Evolutionary conservation across 83 land plant species (phyloP).

Genomic region (Larix sibirica): DNA sequence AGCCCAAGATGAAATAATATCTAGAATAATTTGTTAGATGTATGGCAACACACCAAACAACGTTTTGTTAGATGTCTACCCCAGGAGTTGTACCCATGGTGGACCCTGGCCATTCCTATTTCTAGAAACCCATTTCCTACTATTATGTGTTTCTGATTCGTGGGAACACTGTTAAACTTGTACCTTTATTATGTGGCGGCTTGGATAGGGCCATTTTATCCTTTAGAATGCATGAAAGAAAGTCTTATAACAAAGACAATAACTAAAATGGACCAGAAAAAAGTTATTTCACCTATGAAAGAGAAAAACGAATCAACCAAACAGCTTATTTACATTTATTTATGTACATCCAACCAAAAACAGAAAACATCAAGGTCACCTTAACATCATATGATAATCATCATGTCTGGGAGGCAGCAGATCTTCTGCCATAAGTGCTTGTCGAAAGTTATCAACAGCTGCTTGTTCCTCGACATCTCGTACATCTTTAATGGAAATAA

Average conservation of each 20-base stretch:
- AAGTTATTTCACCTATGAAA: background rate
- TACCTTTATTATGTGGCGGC: too few species aligned
- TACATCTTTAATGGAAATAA: slow-evolving; percentile 73
- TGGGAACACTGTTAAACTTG: too few species aligned
- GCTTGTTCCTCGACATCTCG: slow-evolving; percentile 75
- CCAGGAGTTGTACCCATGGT: too few species aligned
- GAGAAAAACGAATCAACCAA: too few species aligned
- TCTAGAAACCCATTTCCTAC: too few species aligned
- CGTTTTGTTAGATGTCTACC: too few species aligned
- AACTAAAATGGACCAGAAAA: background rate
- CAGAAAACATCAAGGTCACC: slow-evolving; percentile 24
- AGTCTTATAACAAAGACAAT: background rate
- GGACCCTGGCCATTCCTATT: too few species aligned
- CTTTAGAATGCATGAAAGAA: background rate
- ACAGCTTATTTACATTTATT: background rate
- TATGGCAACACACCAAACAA: too few species aligned
- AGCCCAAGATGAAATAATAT: too few species aligned
- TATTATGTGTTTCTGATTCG: too few species aligned
- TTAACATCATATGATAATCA: slow-evolving; percentile 77
- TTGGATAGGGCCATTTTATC: background rate
- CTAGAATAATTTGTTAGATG: too few species aligned
- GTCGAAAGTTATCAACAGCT: slow-evolving; percentile 73
- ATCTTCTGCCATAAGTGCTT: slow-evolving; percentile 54
- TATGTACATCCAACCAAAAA: background rate
- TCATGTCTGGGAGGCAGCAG: slow-evolving; percentile 63